phyloP scores from a whole-genome alignment of 805 yeast genomes.

The Candida lessepsii region DNA sequence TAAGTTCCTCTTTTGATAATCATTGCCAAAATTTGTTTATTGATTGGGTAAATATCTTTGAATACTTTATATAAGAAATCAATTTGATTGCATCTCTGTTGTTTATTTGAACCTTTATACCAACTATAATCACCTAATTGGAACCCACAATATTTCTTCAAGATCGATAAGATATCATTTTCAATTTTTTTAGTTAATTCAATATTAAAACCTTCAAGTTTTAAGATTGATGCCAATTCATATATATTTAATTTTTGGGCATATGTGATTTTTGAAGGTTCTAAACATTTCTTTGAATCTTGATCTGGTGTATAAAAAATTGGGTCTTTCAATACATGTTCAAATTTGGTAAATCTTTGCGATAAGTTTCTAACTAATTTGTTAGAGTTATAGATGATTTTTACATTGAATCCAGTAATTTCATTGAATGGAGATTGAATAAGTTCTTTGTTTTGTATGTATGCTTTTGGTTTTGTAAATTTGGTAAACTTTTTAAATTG shows the following conservation, averaged over 20 bases:
- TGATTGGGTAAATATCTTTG: conserved; percentile 9
- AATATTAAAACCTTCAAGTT: conserved; percentile 7
- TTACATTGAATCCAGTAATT: conserved; percentile 1
- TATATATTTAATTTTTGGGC: conserved; percentile 7
- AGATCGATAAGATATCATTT: conserved; percentile 3
- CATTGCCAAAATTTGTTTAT: conserved; percentile 2
- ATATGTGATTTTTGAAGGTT: not conserved
- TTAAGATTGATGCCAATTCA: conserved; percentile 9
- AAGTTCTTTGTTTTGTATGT: no score
- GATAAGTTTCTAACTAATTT: not conserved
- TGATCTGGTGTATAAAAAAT: not conserved
- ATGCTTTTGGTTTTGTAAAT: not conserved
- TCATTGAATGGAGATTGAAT: no score
- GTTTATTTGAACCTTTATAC: conserved; percentile 7
- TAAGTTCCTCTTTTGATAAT: conserved; percentile 11
- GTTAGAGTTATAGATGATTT: conserved; percentile 4
- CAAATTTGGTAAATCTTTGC: conserved; percentile 2
- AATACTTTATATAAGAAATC: conserved; percentile 8
- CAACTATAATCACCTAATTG: conserved; percentile 11
- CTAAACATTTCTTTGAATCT: not conserved
- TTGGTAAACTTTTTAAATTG: no score
- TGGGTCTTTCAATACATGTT: conserved; percentile 6
- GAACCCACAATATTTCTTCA: conserved; percentile 9
- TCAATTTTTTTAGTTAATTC: conserved; percentile 11
- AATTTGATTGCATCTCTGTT: conserved; percentile 6